Base-by-base conservation (phyloP, 163 green algal genomes). In the Chlamydomonas reinhardtii region DNA sequence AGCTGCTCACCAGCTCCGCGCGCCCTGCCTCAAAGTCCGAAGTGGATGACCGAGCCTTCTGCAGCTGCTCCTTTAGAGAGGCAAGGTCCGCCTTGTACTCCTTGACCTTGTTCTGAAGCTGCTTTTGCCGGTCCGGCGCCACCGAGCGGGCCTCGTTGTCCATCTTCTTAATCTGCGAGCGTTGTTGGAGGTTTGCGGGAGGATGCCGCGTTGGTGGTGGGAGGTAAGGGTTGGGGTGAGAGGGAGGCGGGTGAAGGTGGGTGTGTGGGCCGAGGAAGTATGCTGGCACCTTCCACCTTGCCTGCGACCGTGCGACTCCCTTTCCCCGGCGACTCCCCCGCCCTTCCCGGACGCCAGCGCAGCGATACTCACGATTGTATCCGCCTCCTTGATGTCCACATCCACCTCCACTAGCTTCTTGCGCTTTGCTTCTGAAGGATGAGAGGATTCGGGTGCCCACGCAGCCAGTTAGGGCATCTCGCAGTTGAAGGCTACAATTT, bases 81-180 rank as follows among this genome's bases (percentile, higher is more conserved):
- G 88, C 74, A 65, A 98, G 87, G 82, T 98, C 96, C 24, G 91
- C 92, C 82, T 96, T 95, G 89, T 97, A 98, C 48, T 97, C 95
- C 82, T 95, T 96, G 11, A 96, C 91, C 68, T 97, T 97, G 15
- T 83, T 74, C 29, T 95, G 84, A 37, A 97, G 84, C 20, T 88
- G 64, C 0, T 92, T 89, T 9, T 91, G 93, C 34, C 91, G 84
- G 24, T 95, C 91, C 22, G 94, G 84, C 4, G 94, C 90, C 54
- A 97, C 91, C 84, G 92, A 97, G 64, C 96, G 92, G 1, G 96
- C 96, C 82, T 98, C 96, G 94, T 98, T 98, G 81, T 98, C 96
- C 94, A 98, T 96, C 29, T 95, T 92, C 85, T 98, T 96, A 20
- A 98, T 91, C 96, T 98, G 91, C 66, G 20, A 20, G 66, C 19